Conservation (phyloP, 2,329 filamentous ascomycete species). For the Cylindrodendrum hubeiense region DNA sequence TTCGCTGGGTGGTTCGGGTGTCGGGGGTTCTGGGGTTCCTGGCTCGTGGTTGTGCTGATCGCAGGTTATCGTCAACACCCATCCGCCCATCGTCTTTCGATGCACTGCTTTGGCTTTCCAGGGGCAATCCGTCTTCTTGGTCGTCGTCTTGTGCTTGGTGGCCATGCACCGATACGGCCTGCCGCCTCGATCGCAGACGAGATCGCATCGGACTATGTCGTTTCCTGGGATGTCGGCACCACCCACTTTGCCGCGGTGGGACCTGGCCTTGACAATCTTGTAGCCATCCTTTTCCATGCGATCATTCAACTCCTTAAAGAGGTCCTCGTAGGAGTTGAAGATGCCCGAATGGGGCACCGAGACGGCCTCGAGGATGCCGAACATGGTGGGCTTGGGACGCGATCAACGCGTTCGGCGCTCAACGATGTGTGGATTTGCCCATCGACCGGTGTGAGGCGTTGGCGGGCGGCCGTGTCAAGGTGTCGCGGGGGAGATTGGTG, state of each 20-base stretch:
- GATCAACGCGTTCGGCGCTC: conserved; percentile 43
- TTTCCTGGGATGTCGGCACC: conserved; percentile 56
- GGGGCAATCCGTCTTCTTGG: conserved; percentile 60
- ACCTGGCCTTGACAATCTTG: conserved; percentile 60
- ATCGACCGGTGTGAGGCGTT: conserved; percentile 46
- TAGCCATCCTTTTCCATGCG: conserved; percentile 59
- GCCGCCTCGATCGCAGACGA: conserved; percentile 60
- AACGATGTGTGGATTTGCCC: conserved; percentile 46
- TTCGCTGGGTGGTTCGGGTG: conserved; percentile 49
- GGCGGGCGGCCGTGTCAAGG: conserved; percentile 35
- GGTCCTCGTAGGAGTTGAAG: conserved; percentile 56
- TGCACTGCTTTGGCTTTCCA: conserved; percentile 61
- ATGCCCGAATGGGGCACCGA: conserved; percentile 52
- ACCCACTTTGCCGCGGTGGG: conserved; percentile 56
- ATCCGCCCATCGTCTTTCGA: conserved; percentile 57
- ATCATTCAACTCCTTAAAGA: conserved; percentile 55
- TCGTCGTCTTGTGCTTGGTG: conserved; percentile 59
- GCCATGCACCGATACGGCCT: conserved; percentile 58
- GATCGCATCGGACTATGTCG: conserved; percentile 58
- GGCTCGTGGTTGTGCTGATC: conserved; percentile 60
- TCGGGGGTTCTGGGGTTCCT: conserved; percentile 57
- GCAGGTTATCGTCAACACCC: conserved; percentile 59
- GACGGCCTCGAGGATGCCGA: conserved; percentile 57
- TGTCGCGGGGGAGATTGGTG: conserved; percentile 32
- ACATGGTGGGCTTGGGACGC: conserved; percentile 51